Conservation (phyloP, 1,284 basidiomycete species). For the Microbotryum lychnidis-dioicae region DNA sequence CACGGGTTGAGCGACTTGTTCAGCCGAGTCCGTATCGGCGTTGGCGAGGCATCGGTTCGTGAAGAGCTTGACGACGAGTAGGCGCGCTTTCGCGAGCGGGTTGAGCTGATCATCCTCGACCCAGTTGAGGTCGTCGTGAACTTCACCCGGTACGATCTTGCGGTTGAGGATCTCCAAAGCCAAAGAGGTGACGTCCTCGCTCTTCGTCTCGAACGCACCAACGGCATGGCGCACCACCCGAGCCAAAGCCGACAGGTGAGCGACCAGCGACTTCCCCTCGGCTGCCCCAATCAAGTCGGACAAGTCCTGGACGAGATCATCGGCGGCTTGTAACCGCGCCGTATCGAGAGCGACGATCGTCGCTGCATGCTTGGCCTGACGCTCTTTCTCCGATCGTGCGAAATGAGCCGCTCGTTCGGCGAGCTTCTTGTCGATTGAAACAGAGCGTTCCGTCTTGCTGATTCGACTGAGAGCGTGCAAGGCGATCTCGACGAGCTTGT, state of each 20-base stretch:
- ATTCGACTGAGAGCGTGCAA: slow-evolving; percentile 67
- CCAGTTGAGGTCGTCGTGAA: slow-evolving; percentile 56
- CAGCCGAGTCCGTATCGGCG: slow-evolving; percentile 45
- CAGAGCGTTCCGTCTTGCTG: slow-evolving; percentile 51
- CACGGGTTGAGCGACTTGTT: slow-evolving; percentile 61
- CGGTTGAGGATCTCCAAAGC: slow-evolving; percentile 66
- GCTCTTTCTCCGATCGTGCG: slow-evolving; percentile 54
- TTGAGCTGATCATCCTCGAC: slow-evolving; percentile 56
- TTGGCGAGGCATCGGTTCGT: slow-evolving; percentile 68
- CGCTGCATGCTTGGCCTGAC: slow-evolving; percentile 80
- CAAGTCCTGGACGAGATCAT: slow-evolving; percentile 58
- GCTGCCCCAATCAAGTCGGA: slow-evolving; percentile 50
- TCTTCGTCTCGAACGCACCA: slow-evolving; percentile 65
- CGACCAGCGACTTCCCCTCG: slow-evolving; percentile 52
- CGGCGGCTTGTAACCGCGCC: slow-evolving; percentile 48
- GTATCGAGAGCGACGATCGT: slow-evolving; percentile 54
- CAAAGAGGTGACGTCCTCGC: slow-evolving; percentile 62
- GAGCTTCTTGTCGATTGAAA: slow-evolving; percentile 56
- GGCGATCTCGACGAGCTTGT: slow-evolving; percentile 53
- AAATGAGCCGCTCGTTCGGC: slow-evolving; percentile 58
- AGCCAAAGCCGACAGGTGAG: slow-evolving; percentile 61
- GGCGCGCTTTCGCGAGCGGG: slow-evolving; percentile 53
- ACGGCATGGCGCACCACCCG: slow-evolving; percentile 61
- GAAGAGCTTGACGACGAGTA: slow-evolving; percentile 67
- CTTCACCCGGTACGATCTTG: slow-evolving; percentile 48